Percentiles rank a stretch among this genome's conserved stretches.
phyloP scores from a whole-genome alignment of 2,329 filamentous ascomycete genomes.

The Neonectria coccinea region DNA sequence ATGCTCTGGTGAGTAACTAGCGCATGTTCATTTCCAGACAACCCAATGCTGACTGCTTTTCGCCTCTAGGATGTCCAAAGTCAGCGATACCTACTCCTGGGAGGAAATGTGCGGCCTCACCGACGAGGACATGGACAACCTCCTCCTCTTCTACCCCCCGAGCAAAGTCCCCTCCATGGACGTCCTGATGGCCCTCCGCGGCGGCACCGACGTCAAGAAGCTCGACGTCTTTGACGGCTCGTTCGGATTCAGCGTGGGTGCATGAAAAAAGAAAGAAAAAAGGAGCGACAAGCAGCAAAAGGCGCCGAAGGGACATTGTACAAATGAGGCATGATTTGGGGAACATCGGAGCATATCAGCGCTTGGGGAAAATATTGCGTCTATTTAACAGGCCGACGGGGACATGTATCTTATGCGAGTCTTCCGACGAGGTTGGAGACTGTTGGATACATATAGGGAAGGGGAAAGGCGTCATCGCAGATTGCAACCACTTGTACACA shows the following conservation, averaged over 20 bases:
- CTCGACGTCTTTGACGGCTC: conserved; percentile 70
- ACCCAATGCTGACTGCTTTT: conserved; percentile 16
- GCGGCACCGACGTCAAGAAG: conserved; percentile 56
- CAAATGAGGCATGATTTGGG: conserved; percentile 38
- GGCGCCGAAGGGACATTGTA: conserved; percentile 34
- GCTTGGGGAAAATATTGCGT: conserved; percentile 29
- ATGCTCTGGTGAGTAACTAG: conserved; percentile 80
- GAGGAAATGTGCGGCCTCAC: conserved; percentile 86
- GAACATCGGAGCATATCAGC: conserved; percentile 38
- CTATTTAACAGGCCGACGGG: not conserved
- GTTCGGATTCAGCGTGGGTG: conserved; percentile 68
- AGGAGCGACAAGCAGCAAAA: conserved; percentile 15
- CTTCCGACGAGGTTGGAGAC: not conserved
- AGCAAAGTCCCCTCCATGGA: conserved; percentile 68
- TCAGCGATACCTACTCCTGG: conserved; percentile 88
- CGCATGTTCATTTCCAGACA: no score
- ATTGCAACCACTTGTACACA: conserved; percentile 25
- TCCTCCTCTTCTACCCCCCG: conserved; percentile 79
- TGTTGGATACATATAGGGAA: conserved; percentile 2
- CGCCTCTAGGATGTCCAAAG: conserved; percentile 81
- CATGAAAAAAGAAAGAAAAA: conserved; percentile 34
- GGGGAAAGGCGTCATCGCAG: conserved; percentile 21
- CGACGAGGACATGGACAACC: conserved; percentile 84
- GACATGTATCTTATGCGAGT: conserved; percentile 21
- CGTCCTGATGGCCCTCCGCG: conserved; percentile 66